A percentile compares a stretch with the other conserved stretches of the same genome.
Conservation (phyloP, 164 flowering plant genomes). For the Tetrastigma voinierianum region DNA sequence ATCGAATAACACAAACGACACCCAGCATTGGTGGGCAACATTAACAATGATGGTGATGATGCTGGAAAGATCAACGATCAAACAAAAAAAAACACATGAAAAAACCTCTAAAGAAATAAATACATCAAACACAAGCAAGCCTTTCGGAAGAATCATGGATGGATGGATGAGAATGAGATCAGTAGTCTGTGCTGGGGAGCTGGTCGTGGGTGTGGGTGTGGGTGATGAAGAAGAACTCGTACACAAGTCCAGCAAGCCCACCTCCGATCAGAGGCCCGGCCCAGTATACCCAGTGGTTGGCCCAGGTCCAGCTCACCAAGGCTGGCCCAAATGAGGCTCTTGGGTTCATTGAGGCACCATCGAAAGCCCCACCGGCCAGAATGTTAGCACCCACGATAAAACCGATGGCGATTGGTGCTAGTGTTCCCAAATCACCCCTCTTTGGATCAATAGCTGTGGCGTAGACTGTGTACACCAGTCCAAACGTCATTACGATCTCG, state of each 20-base stretch:
- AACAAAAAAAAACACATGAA: slow-evolving; percentile 1
- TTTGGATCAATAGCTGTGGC: slow-evolving; percentile 80
- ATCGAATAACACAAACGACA: no score
- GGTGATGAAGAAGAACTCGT: slow-evolving; percentile 55
- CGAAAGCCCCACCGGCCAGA: slow-evolving; percentile 71
- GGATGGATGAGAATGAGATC: background rate
- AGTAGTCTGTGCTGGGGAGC: slow-evolving; percentile 38
- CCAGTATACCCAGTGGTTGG: slow-evolving; percentile 84
- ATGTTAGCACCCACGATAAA: slow-evolving; percentile 81
- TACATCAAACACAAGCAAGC: background rate
- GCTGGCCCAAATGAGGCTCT: slow-evolving; percentile 81
- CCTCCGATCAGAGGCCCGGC: slow-evolving; percentile 77
- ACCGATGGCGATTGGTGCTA: slow-evolving; percentile 82
- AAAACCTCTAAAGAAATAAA: slow-evolving; percentile 3
- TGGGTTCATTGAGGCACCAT: slow-evolving; percentile 92
- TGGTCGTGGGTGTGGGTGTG: slow-evolving; percentile 35
- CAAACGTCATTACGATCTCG: slow-evolving; percentile 87
- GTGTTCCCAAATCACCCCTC: slow-evolving; percentile 57
- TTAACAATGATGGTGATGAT: no score
- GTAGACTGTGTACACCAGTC: slow-evolving; percentile 78
- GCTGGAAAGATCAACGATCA: slow-evolving; percentile 3
- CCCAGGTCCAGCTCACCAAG: slow-evolving; percentile 70
- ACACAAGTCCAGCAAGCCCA: slow-evolving; percentile 61
- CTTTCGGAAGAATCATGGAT: background rate
- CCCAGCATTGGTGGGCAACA: no score